phyloP scores from a whole-genome alignment of 176 grass and related monocot genomes.

The Avena atlantica region DNA sequence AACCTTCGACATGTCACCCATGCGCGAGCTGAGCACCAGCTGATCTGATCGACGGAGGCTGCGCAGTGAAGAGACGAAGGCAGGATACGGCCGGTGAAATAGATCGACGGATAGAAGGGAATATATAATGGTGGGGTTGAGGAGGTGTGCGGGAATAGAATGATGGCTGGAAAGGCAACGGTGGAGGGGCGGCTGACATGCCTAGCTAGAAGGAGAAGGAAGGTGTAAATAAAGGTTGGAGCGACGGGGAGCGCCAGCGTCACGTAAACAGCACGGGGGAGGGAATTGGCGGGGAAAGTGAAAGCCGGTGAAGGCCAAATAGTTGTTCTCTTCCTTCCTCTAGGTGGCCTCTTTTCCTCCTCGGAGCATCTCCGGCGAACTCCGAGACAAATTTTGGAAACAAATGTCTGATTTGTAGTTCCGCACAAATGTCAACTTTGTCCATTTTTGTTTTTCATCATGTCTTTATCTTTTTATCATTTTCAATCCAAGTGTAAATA shows the following conservation, averaged over 20 bases:
- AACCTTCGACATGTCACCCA: constrained; percentile 56
- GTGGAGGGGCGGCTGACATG: background rate
- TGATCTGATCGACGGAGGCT: background rate
- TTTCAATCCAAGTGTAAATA: too few species aligned
- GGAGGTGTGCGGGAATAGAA: background rate
- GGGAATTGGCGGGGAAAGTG: background rate
- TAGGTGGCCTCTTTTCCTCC: background rate
- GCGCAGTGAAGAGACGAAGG: background rate
- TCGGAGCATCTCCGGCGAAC: too few species aligned
- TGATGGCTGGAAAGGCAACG: constrained; percentile 31
- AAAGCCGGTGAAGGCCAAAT: constrained; percentile 37
- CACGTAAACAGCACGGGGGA: constrained; percentile 24
- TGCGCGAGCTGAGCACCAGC: background rate
- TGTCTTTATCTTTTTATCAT: too few species aligned
- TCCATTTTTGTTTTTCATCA: too few species aligned
- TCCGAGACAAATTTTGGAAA: too few species aligned
- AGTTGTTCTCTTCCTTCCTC: constrained; percentile 37
- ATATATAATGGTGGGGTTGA: background rate
- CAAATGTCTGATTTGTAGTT: too few species aligned
- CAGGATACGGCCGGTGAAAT: background rate
- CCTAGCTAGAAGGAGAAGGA: background rate
- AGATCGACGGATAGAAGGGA: background rate
- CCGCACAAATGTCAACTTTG: too few species aligned
- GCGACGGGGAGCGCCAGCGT: background rate
- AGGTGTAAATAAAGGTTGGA: constrained; percentile 43